Evolutionary conservation across 1,284 basidiomycete genomes (phyloP).

Genomic region (Somion occarium): DNA sequence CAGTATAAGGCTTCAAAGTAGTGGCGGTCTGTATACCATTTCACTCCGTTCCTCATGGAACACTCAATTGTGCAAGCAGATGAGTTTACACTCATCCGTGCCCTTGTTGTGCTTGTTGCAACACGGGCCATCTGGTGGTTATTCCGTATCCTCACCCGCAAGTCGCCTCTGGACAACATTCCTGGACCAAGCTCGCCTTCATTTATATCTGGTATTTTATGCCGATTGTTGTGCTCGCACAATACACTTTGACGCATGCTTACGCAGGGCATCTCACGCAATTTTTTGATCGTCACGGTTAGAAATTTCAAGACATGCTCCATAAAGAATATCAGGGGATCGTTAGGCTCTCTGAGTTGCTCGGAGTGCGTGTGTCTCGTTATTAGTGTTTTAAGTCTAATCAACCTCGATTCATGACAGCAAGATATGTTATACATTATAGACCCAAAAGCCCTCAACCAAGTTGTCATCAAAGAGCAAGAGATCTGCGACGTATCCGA

Average conservation of each 20-base stretch:
- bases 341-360: background rate
- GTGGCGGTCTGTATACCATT: too few species aligned
- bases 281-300: constrained; percentile 4
- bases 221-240: background rate
- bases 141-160: background rate
- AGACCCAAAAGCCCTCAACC: constrained; percentile 2
- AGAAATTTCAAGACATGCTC: constrained; percentile 2
- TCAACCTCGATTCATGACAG: background rate
- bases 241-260: background rate
- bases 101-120: too few species aligned
- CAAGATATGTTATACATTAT: constrained; percentile 1
- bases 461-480: constrained; percentile 5
- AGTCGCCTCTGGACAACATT: constrained; percentile 4
- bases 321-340: constrained; percentile 1
- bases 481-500: constrained; percentile 3
- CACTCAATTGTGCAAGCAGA: too few species aligned
- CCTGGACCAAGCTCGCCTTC: background rate
- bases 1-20: too few species aligned
- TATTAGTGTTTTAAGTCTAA: background rate
- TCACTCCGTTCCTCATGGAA: too few species aligned
- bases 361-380: background rate
- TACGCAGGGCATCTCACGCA: constrained; percentile 2
- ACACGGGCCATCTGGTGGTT: too few species aligned
- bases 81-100: too few species aligned
- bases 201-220: background rate